Evolutionary conservation across 371 early-diverging fungal species (phyloP), one percentile per base, ranked within the genome.

Genomic region (Sporodiniella umbellata): DNA sequence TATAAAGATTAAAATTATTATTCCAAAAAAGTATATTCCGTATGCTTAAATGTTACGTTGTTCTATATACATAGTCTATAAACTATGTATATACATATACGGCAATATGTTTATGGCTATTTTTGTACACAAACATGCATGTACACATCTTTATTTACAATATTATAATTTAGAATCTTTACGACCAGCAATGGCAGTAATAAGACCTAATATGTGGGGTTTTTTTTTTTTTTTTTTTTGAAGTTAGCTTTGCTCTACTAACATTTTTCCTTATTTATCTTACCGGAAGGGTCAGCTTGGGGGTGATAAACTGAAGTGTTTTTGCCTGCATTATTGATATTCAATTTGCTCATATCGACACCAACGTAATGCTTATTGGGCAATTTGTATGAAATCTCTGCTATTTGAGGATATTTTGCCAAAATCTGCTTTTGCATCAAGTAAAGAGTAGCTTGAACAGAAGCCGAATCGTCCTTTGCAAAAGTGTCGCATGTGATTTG

Each of bases 341-440:
- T 87, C 68, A 91, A 81, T 72, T 83, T 80, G 60, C 62, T 65
- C 75, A 92, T 51, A 54, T 92, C 89, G 44, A 88, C 78, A 33
- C 83, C 83, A 60, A 90, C 88, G 64, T 84, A 83, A 66, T 92
- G 92, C 68, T 84, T 87, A 78, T 92, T 92, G 68, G 92, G 92
- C 43, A 92, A 77, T 45, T 87, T 79, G 60, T 88, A 89, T 52
- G 76, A 77, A 51, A 89, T 72, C 48, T 86, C 83, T 21, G 73
- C 79, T 42, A 92, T 66, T 35, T 72, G 75, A 35, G 80, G 78
- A 73, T 68, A 83, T 45, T 73, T 72, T 46, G 73, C 73, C 58
- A 92, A 67, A 45, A 80, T 82, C 56, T 61, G 72, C 45, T 83
- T 77, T 48, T 88, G 86, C 82, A 87, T 86, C 39, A 77, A 61